Percentiles rank a stretch among this genome's conserved stretches.
Evolutionary conservation across 257 asterid genomes (phyloP).

Genomic region (Marsdenia floribunda): DNA sequence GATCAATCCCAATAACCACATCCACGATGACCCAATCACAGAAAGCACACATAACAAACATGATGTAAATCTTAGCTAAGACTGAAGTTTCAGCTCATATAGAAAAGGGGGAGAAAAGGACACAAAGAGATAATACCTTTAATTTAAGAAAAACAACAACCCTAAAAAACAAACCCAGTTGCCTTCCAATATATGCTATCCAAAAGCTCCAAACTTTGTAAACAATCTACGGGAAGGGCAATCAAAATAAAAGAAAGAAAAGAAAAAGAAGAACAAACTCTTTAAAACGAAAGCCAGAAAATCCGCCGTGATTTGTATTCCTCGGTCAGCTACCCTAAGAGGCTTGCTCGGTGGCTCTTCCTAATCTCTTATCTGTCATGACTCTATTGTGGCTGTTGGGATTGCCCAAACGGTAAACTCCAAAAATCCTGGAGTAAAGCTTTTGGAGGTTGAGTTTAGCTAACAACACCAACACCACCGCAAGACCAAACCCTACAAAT

Average conservation of each 20-base stretch:
- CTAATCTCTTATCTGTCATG: neutral
- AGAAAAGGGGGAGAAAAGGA: neutral
- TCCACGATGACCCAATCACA: neutral
- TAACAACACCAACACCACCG: constrained; percentile 12
- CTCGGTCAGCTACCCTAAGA: constrained; percentile 8
- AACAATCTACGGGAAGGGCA: neutral
- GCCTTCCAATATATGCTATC: neutral
- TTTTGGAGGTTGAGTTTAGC: neutral
- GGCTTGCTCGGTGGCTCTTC: neutral
- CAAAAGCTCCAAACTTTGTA: neutral
- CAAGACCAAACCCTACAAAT: constrained; percentile 9
- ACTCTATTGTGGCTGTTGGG: constrained; percentile 14
- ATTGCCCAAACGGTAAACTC: constrained; percentile 27
- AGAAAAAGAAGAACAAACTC: neutral
- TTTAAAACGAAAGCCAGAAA: neutral
- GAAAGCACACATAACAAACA: neutral
- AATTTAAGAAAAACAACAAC: neutral
- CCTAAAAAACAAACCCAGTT: constrained; percentile 6
- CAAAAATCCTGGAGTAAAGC: constrained; percentile 19
- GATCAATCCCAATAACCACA: neutral
- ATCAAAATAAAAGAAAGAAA: too few species aligned
- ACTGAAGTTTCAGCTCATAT: neutral
- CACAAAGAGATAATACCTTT: constrained; percentile 19
- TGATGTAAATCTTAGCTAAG: neutral
- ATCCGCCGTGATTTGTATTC: neutral